Evolutionary conservation across 768 basidiomycete genomes (phyloP), one percentile per base, ranked within the genome.

Genomic region (Lactarius sanguifluus): DNA sequence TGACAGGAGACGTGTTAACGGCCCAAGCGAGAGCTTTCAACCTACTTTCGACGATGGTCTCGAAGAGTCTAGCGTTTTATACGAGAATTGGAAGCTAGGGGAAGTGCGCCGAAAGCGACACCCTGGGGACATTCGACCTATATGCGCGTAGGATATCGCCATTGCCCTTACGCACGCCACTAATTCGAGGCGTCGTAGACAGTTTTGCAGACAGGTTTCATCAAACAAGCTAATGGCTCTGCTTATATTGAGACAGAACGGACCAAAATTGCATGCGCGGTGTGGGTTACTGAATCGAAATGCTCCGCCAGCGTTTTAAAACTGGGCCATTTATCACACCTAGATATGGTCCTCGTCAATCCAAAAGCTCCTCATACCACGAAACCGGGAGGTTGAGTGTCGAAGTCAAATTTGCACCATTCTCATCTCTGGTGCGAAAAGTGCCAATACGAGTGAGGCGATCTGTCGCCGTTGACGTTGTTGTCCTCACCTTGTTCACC

Each of bases 351-450:
- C 92, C 92, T 23, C 86, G 92, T 64, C 92, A 94, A 73, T 87
- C 90, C 34, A 93, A 90, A 81, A 90, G 84, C 61, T 81, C 82
- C 16, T 77, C 85, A 3, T 99, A 96, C 74, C 94, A 83, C 68
- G 96, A 98, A 71, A 89, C 86, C 65, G 97, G 96, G 1, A 85
- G 84, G 61, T 77, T 99, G 60, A 98, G 94, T 66, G 91, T 99
- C 8, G 96, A 98, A 77, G 92, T 98, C 60, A 98, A 98, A 77
- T 98, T 96, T 72, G 85, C 96, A 2, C 97, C 97, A 0, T 99
- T 96, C 75, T 94, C 97, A 9, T 94, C 89, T 71, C 77, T 80
- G 34, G 83, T 81, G 18, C 81, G 96, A 70, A 82, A 90, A 73
- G 89, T 91, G 8, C 96, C 96, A 0, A 84, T 96, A 71, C 88